These are phyloP conservation scores for Camellia granthamiana DNA, from an alignment of 148 eudicot species.

Conservation along the genomic window DNA sequence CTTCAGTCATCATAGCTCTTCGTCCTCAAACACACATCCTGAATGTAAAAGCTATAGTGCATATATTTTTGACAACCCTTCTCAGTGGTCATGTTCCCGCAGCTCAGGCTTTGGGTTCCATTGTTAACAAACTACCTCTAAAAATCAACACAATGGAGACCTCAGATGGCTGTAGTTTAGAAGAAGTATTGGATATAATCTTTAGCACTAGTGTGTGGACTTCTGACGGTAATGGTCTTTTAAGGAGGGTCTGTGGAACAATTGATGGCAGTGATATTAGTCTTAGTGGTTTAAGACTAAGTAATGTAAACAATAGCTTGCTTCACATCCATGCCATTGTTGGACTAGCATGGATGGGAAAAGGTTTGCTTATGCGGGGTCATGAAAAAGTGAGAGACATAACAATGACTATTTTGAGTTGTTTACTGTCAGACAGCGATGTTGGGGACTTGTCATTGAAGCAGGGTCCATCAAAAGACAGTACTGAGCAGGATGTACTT, in stretches of 20 bases:
- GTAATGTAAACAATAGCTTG: conserved; percentile 15
- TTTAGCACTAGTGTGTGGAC: conserved; percentile 34
- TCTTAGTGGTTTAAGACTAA: conserved; percentile 19
- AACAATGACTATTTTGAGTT: conserved; percentile 55
- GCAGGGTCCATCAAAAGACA: conserved; percentile 21
- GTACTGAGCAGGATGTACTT: conserved; percentile 26
- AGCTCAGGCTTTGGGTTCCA: conserved; percentile 94
- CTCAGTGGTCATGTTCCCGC: conserved; percentile 65
- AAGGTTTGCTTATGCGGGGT: conserved; percentile 92
- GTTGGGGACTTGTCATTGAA: conserved; percentile 23
- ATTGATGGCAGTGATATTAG: conserved; percentile 28
- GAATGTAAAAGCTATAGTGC: conserved; percentile 35
- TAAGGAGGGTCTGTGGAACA: conserved; percentile 16
- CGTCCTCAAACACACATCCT: conserved; percentile 62
- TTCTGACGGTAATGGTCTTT: conserved; percentile 25
- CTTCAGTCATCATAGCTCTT: conserved; percentile 73
- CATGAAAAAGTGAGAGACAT: conserved; percentile 78
- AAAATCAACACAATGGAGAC: conserved; percentile 28
- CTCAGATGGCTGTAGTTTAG: conserved; percentile 40
- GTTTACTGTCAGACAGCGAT: conserved; percentile 40
- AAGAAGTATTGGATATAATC: conserved; percentile 56
- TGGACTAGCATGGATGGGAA: conserved; percentile 93
- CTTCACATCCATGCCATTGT: conserved; percentile 37
- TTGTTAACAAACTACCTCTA: conserved; percentile 70
- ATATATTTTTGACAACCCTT: conserved; percentile 42